phyloP scores from a whole-genome alignment of 768 basidiomycete species.

The Lentinula boryana region DNA sequence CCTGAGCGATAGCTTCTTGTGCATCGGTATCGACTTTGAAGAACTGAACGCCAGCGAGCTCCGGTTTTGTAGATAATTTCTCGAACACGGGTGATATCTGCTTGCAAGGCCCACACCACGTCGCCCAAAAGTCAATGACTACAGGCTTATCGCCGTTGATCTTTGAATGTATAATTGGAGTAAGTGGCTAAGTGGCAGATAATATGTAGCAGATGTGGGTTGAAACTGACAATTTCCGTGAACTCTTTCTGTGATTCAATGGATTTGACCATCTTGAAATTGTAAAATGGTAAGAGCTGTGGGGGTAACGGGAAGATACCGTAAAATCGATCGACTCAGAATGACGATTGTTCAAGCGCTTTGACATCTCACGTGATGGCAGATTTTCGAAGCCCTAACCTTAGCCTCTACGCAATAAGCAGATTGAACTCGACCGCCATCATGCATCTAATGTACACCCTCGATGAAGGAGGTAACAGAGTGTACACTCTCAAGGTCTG shows the following conservation, averaged over 20 bases:
- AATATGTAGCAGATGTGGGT: conserved; percentile 2
- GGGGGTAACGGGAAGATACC: not conserved
- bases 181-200: not conserved
- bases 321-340: not conserved
- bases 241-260: not conserved
- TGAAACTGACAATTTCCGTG: not conserved
- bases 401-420: not conserved
- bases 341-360: not conserved
- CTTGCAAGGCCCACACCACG: conserved; percentile 14
- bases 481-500: conserved; percentile 89
- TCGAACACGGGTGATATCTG: conserved; percentile 12
- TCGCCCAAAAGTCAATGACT: conserved; percentile 14
- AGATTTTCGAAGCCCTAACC: not conserved
- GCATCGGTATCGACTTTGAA: conserved; percentile 75
- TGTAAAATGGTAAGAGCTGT: not conserved
- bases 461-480: conserved; percentile 72
- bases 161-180: not conserved
- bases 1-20: conserved; percentile 43
- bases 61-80: conserved; percentile 29
- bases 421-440: conserved; percentile 14
- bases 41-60: conserved; percentile 38
- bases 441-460: conserved; percentile 98
- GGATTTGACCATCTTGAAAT: not conserved
- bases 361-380: not conserved
- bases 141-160: conserved; percentile 11